Evolutionary conservation across 2,329 filamentous ascomycete genomes (phyloP), one percentile per base, ranked within the genome.

Genomic region (Pestalotiopsis sp.): DNA sequence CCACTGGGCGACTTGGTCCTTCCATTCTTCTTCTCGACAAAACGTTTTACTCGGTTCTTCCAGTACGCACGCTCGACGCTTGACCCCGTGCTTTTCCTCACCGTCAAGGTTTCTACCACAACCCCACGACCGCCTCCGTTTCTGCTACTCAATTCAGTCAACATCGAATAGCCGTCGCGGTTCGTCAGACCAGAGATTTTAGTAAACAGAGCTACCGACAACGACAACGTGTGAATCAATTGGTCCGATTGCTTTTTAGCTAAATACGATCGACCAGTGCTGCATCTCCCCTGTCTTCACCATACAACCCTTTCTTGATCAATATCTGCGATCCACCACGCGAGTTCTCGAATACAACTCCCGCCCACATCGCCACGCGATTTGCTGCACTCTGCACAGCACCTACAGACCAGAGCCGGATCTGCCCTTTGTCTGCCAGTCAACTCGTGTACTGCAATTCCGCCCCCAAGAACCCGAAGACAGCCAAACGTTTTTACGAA

Each of bases 1-100:
- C 68, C 65, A 65, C 68, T 69, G 68, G 68, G 68, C 65, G 68
- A 67, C 62, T 66, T 63, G 61, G 65, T 56, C 66, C 59, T 67
- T 67, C 66, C 55, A 52, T 64, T 67, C 60, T 64, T 67, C 35
- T 44, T 67, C 35, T 44, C 57, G 9, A 35, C 24, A 17, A 40
- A n/a, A 24, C 58, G 58, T 40, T 67, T 67, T 38, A 38, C 48
- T 67, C 52, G 66, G 59, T 40, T 39, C 26, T 56, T 63, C 38
- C 14, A 48, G 38, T 38, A 48, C 40, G 24, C 40, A n/a, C 48
- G 40, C 40, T 55, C 20, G 11, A n/a, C n/a, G 35, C 13, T n/a
- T 63, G 13, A 9, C 14, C 20, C 44, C 35, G 11, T 30, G 61
- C 14, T 35, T n/a, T 20, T 48, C 35, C 20, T 48, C 61, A 24